Conservation (phyloP, 2,329 filamentous ascomycete species). For the Domatiomyces catenatus region DNA sequence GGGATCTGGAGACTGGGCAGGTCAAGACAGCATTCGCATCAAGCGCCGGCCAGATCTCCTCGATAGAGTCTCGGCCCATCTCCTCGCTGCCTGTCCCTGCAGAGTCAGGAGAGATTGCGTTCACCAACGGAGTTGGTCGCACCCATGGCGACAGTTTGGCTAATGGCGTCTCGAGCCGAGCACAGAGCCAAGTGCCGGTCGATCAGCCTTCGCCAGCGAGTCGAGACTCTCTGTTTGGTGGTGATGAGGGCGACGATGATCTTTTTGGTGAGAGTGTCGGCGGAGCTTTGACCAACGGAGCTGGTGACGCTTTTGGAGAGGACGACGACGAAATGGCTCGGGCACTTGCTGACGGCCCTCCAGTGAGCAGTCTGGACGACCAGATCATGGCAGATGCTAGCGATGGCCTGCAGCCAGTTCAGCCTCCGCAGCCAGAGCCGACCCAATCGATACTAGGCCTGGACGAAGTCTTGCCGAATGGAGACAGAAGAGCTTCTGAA, state of each 20-base stretch:
- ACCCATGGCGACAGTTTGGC: constrained; percentile 53
- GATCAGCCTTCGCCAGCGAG: constrained; percentile 50
- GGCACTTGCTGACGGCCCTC: constrained; percentile 50
- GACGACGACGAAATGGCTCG: constrained; percentile 72
- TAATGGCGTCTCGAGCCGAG: constrained; percentile 35
- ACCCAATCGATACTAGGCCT: constrained; percentile 9
- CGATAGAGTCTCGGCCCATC: constrained; percentile 69
- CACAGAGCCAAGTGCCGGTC: constrained; percentile 19
- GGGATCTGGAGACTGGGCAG: constrained; percentile 81
- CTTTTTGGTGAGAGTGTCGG: constrained; percentile 73
- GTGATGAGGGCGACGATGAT: constrained; percentile 58
- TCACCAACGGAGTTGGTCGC: constrained; percentile 52
- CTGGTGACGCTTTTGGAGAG: constrained; percentile 52
- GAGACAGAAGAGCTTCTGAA: constrained; percentile 1
- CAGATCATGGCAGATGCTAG: constrained; percentile 2
- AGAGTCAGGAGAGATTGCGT: constrained; percentile 44
- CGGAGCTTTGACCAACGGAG: constrained; percentile 31
- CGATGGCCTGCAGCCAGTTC: not conserved
- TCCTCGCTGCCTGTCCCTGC: constrained; percentile 61
- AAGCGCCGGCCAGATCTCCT: constrained; percentile 68
- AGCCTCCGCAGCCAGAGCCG: constrained; percentile 4
- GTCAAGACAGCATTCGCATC: constrained; percentile 61
- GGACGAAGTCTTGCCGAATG: constrained; percentile 14
- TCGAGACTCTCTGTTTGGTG: constrained; percentile 68
- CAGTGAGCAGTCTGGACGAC: constrained; percentile 18